These are phyloP conservation scores for Xylariaceae sp. DNA, from an alignment of 2,329 filamentous ascomycete species.

Conservation along the genomic window DNA sequence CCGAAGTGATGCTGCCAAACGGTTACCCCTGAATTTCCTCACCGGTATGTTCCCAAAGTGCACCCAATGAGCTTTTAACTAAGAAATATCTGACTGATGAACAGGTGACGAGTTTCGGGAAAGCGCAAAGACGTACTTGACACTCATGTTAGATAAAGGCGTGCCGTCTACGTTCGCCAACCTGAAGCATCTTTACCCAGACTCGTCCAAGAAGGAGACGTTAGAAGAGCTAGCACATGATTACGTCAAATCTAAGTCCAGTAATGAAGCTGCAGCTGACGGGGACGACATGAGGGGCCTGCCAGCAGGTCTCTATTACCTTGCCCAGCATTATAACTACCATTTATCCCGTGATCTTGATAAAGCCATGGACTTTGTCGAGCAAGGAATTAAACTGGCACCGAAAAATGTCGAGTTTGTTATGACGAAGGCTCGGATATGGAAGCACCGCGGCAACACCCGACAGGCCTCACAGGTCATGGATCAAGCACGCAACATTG, in stretches of 20 bases:
- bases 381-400: conserved; percentile 76
- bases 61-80: background rate
- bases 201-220: conserved; percentile 70
- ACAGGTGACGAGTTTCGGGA: conserved; percentile 73
- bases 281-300: conserved; percentile 56
- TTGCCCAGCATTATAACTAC: conserved; percentile 97
- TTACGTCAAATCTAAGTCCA: conserved; percentile 62
- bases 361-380: conserved; percentile 78
- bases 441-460: conserved; percentile 81
- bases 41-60: conserved; percentile 48
- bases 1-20: conserved; percentile 77
- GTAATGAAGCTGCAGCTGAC: conserved; percentile 42
- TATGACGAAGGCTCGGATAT: conserved; percentile 93
- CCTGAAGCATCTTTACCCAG: conserved; percentile 85
- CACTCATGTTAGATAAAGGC: conserved; percentile 83
- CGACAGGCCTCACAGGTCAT: conserved; percentile 80
- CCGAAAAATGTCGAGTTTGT: conserved; percentile 84
- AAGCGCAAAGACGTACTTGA: conserved; percentile 74
- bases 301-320: conserved; percentile 81
- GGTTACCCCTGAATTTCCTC: conserved; percentile 86
- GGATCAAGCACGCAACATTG: conserved; percentile 80
- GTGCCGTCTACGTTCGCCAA: conserved; percentile 96
- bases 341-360: conserved; percentile 76
- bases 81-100: conserved; percentile 4
- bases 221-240: conserved; percentile 73